These are phyloP conservation scores for Pseudocercospora pini-densiflorae DNA, from an alignment of 2,329 filamentous ascomycete genomes.

Conservation along the genomic window DNA sequence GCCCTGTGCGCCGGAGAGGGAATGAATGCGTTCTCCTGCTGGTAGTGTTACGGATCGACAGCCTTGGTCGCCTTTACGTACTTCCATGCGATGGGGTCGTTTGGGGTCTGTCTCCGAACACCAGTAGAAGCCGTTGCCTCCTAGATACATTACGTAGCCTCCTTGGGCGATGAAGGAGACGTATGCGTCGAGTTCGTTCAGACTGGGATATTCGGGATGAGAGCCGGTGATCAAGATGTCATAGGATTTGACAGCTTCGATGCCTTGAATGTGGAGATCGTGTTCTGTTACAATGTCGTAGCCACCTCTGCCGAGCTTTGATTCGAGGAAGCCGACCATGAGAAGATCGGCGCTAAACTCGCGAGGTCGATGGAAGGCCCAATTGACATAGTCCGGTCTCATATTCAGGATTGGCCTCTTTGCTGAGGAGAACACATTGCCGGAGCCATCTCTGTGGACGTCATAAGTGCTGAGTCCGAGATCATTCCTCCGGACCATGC, in stretches of 20 bases:
- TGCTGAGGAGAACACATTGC: slow-evolving; percentile 1
- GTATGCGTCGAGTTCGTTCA: slow-evolving; percentile 11
- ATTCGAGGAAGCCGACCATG: slow-evolving; percentile 12
- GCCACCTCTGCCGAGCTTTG: slow-evolving; percentile 5
- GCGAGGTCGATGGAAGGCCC: slow-evolving; percentile 9
- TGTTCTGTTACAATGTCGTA: slow-evolving; percentile 13
- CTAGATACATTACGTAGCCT: slow-evolving; percentile 11
- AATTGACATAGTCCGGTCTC: slow-evolving; percentile 9
- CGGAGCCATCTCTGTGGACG: slow-evolving; percentile 11
- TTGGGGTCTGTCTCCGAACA: slow-evolving; percentile 1
- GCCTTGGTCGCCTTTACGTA: slow-evolving; percentile 12
- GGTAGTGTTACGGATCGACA: slow-evolving; percentile 8
- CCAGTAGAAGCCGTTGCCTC: slow-evolving; percentile 14
- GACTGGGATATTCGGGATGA: slow-evolving; percentile 11
- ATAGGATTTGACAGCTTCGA: slow-evolving; percentile 1
- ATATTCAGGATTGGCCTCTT: slow-evolving; percentile 13
- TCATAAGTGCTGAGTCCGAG: slow-evolving; percentile 9
- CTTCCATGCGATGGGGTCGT: slow-evolving; percentile 10
- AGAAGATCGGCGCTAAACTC: slow-evolving; percentile 11
- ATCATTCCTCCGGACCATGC: slow-evolving; percentile 8
- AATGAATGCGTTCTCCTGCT: slow-evolving; percentile 7
- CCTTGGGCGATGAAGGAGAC: not conserved
- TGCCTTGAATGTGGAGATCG: slow-evolving; percentile 3
- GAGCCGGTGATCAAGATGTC: slow-evolving; percentile 13
- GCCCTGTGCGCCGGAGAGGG: slow-evolving; percentile 3